Base-by-base conservation (phyloP, 371 early-diverging fungal species). In the Spraguea lophii region DNA sequence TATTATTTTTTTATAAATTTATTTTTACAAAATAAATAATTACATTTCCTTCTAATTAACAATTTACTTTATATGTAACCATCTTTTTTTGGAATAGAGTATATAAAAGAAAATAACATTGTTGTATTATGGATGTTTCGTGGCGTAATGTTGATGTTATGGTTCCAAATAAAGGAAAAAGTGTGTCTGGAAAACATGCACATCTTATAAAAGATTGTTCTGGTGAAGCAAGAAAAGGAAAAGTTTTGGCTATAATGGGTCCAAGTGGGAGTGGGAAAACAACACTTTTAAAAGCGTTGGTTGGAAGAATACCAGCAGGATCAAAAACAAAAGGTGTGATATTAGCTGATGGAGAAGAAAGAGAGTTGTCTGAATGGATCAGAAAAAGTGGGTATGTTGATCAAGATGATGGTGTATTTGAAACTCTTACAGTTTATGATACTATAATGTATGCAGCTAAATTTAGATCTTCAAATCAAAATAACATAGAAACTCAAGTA, bases 211-310 rank as follows among this genome's bases (percentile, higher is more conserved):
- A 34, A 34, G 34, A 10, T 9, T 54, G 15, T 34, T 42, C 21
- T 48, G 54, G 15, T 54, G 60, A 26, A 48, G 27, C 15, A 1
- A 63, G 44, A 65, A 56, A n/a, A n/a, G n/a, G n/a, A n/a, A n/a
- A n/a, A n/a, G n/a, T n/a, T n/a, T n/a, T n/a, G 53, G 85, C 83
- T 2, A 76, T 84, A 40, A 75, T 84, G 76, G 84, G 75, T 15
- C 74, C 79, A 1, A 78, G 79, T 24, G 74, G 74, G 52, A 79
- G 81, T 32, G 72, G 74, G 12, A 75, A 73, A 46, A 56, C 71
- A 19, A 72, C 70, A 3, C 46, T 66, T 3, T 53, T 74, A 40
- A 61, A 63, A 4, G 54, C 53, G 3, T 46, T 73, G 1, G 44
- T 37, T 66, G 62, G 76, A 75, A 1, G 80, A 78, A 15, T 74